Percentiles rank a stretch among this genome's conserved stretches.
phyloP scores from a whole-genome alignment of 1,284 basidiomycete species.

The Cyathus pygmaeus region DNA sequence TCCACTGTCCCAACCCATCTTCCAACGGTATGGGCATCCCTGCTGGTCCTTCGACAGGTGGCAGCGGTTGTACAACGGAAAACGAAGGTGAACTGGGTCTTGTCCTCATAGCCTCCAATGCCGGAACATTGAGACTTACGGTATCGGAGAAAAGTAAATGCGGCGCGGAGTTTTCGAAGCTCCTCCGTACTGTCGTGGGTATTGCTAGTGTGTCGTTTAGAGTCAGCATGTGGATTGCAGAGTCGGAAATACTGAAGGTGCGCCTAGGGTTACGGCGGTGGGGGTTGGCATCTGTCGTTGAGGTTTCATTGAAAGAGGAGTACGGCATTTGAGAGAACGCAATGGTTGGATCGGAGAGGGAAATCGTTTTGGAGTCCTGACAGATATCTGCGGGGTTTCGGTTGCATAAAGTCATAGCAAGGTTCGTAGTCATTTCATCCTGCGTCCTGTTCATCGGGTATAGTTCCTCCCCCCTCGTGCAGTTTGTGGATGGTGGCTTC shows the following conservation, averaged over 20 bases:
- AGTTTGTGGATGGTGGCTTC: too few species aligned
- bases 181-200: neutral
- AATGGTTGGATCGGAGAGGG: neutral
- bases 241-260: slow-evolving; percentile 3
- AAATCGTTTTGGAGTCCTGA: neutral
- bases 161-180: neutral
- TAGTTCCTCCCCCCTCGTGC: too few species aligned
- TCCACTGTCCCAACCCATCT: too few species aligned
- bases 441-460: slow-evolving; percentile 8
- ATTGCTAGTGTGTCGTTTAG: neutral
- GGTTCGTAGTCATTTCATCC: too few species aligned
- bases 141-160: neutral
- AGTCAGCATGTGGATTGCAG: neutral
- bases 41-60: neutral
- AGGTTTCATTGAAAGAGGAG: neutral
- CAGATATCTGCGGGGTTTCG: too few species aligned
- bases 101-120: neutral
- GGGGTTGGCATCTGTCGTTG: too few species aligned
- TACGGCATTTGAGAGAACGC: slow-evolving; percentile 9
- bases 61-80: neutral
- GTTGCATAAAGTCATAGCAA: too few species aligned
- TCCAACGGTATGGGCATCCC: neutral
- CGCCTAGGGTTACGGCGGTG: neutral
- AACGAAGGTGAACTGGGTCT: neutral
- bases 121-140: neutral